Evolutionary conservation across 768 basidiomycete species (phyloP).

Genomic region (Suillus variegatus): DNA sequence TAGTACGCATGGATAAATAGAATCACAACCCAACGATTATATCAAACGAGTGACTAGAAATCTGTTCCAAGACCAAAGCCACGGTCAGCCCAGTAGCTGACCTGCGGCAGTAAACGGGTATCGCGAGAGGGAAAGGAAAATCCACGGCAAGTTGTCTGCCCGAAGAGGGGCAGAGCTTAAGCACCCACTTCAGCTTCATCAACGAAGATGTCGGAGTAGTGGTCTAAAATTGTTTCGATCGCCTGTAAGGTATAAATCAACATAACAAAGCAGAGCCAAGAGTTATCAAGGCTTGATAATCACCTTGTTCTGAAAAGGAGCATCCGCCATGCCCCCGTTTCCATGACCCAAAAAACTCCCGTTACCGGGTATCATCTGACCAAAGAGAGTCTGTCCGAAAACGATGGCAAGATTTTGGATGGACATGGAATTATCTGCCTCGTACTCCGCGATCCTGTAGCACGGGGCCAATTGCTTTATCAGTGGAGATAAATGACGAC

Average conservation of each 20-base stretch:
- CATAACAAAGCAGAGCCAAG: neutral
- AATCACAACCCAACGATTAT: constrained; percentile 8
- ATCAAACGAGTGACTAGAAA: constrained; percentile 7
- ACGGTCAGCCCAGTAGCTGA: neutral
- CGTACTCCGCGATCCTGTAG: constrained; percentile 72
- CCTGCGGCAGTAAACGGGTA: constrained; percentile 22
- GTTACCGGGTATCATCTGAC: constrained; percentile 53
- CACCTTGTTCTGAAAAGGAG: constrained; percentile 73
- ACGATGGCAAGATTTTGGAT: constrained; percentile 93
- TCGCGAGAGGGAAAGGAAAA: constrained; percentile 26
- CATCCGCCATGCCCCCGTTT: constrained; percentile 65
- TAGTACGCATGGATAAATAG: constrained; percentile 23
- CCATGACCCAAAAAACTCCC: constrained; percentile 46
- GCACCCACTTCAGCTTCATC: constrained; percentile 67
- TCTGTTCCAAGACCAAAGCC: neutral
- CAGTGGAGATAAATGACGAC: neutral
- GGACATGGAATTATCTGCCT: constrained; percentile 87
- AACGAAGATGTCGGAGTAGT: constrained; percentile 96
- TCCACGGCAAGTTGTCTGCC: constrained; percentile 15
- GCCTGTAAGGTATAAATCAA: constrained; percentile 52
- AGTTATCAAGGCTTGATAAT: constrained; percentile 10
- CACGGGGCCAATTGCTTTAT: neutral
- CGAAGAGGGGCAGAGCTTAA: constrained; percentile 14
- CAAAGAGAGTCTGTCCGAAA: constrained; percentile 96
- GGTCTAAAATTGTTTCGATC: constrained; percentile 91